Evolutionary conservation across 2,329 filamentous ascomycete species (phyloP), one percentile per base, ranked within the genome.

Genomic region (Tolypocladium endophyticum): DNA sequence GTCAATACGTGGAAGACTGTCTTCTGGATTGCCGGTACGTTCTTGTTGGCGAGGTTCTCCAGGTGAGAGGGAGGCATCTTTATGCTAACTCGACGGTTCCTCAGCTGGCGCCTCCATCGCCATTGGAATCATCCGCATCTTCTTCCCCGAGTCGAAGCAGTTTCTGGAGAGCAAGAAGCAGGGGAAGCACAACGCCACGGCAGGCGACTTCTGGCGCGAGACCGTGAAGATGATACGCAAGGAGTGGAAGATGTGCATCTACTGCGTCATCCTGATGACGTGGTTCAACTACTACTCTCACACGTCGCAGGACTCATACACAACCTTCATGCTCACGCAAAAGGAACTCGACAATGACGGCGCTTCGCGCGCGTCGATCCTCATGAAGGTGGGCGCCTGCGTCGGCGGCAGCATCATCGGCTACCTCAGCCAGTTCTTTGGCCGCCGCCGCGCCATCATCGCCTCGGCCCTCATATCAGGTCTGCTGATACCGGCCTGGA

Each of bases 301-400:
- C 76, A 90, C 88, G 1, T 87, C 85, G 30, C 89, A 93, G 71
- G 89, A 93, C 74, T 87, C 83, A 56, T 92, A 92, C 76, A 91
- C 89, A 0, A 92, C 89, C 3, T 91, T 92, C 70, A 88, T 92
- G 86, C 78, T 87, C 45, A 81, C 80, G 5, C 81, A 90, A 66
- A 92, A 92, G 73, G 84, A 86, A 63, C 79, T 92, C 61, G 68
- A 79, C 59, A 87, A 89, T 66, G 69, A 76, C 1, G 79, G 79
- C 0, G 87, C 88, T 5, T 87, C 82, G 9, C 84, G 87, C n/a
- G 88, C 88, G 20, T 87, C 84, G n/a, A 92, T 92, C 65, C 73
- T 92, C 61, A 91, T 90, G 86, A 92, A 92, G 74, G 85, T 82
- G 1, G 89, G 89, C 33, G 88, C 89, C 52, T 89, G 87, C 65